Percentiles rank a stretch among this genome's conserved stretches.
Conservation (phyloP, 148 eudicot species). For the Rhododendron kiyosumense region DNA sequence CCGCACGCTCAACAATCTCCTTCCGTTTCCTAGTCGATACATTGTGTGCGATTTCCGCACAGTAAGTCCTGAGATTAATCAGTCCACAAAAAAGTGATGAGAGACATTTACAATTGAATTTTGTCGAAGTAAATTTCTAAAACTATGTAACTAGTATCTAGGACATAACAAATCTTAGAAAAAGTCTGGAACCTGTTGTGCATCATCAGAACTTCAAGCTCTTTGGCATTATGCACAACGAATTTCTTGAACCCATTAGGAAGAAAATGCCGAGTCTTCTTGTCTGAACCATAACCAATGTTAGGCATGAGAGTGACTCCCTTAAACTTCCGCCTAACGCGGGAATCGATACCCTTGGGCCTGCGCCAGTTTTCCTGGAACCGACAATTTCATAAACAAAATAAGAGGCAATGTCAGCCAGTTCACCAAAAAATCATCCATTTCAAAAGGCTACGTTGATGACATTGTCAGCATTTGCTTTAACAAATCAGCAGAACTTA, state of each 20-base stretch:
- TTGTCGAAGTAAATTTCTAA: background rate
- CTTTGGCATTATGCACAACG: constrained; percentile 20
- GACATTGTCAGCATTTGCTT: background rate
- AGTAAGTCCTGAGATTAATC: constrained; percentile 30
- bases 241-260: constrained; percentile 30
- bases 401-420: background rate
- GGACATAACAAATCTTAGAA: background rate
- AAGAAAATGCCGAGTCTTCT: constrained; percentile 25
- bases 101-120: background rate
- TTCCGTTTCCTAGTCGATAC: constrained; percentile 42
- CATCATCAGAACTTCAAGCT: constrained; percentile 20
- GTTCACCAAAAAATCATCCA: background rate
- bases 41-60: constrained; percentile 49
- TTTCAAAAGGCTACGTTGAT: background rate
- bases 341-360: constrained; percentile 39
- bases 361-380: constrained; percentile 31
- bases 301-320: constrained; percentile 30
- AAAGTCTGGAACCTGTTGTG: background rate
- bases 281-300: constrained; percentile 29
- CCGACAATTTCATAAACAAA: background rate
- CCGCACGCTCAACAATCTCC: constrained; percentile 45
- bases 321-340: constrained; percentile 31
- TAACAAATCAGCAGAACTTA: background rate
- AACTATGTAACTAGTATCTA: background rate
- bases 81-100: background rate